Conservation (phyloP, 192 early-diverging fungal genomes). For the Entomortierella beljakovae region DNA sequence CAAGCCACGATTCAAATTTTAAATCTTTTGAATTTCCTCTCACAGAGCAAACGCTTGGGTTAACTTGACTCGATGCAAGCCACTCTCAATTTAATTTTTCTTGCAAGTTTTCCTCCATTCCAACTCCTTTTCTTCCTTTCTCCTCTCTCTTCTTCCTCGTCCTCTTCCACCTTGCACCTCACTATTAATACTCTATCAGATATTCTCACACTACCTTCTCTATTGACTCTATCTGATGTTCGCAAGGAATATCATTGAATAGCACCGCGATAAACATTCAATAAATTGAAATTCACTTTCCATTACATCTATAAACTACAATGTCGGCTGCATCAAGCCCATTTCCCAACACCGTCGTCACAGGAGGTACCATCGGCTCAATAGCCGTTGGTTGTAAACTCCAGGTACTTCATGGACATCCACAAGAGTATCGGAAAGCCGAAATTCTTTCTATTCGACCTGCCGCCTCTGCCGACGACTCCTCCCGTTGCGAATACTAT, state of each 20-base stretch:
- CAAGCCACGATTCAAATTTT: not conserved
- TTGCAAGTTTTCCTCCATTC: not conserved
- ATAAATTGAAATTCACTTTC: not conserved
- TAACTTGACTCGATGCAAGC: not conserved
- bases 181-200: no score
- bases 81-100: not conserved
- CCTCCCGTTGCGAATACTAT: constrained; percentile 81
- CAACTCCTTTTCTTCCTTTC: not conserved
- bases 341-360: constrained; percentile 40
- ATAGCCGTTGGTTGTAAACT: constrained; percentile 48
- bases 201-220: no score
- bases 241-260: no score
- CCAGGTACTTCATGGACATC: constrained; percentile 43
- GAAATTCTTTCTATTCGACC: constrained; percentile 87
- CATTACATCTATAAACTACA: not conserved
- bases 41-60: no score
- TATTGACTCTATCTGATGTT: no score
- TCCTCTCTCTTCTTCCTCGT: no score
- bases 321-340: constrained; percentile 49
- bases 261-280: not conserved
- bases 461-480: constrained; percentile 49
- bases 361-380: constrained; percentile 47
- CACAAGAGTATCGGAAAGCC: constrained; percentile 77
- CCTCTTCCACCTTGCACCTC: no score
- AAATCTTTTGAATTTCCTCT: not conserved